Conservation (phyloP, 176 grass and related monocot genomes). For the Eragrostis nindensis region DNA sequence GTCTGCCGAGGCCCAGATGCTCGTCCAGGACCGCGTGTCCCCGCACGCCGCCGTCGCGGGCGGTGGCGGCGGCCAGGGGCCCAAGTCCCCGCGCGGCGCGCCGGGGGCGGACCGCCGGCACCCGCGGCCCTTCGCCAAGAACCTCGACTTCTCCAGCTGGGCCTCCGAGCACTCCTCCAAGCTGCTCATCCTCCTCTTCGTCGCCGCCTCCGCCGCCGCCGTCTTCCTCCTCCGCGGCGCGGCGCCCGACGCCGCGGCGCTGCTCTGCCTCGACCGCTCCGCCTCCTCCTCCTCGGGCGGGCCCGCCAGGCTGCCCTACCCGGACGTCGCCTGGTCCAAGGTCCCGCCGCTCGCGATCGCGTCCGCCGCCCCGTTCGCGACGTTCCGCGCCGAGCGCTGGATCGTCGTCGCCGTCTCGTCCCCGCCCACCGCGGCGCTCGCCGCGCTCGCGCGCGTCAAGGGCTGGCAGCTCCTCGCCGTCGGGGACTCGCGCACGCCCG, state of each 20-base stretch:
- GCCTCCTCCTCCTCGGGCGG: conserved; percentile 11
- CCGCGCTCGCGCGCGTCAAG: conserved; percentile 68
- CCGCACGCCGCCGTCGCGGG: conserved; percentile 33
- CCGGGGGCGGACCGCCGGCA: conserved; percentile 47
- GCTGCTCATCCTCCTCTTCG: conserved; percentile 70
- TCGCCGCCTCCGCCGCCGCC: conserved; percentile 63
- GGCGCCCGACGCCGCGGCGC: conserved; percentile 66
- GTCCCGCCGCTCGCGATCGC: conserved; percentile 59
- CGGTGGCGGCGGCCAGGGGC: neutral
- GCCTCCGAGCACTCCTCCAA: conserved; percentile 82
- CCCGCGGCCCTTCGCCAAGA: conserved; percentile 73
- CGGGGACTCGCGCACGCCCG: conserved; percentile 81
- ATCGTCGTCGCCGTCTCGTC: conserved; percentile 88
- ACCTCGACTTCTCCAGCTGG: conserved; percentile 86
- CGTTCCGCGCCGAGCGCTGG: conserved; percentile 89
- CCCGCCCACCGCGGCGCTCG: conserved; percentile 65
- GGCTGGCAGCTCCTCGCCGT: conserved; percentile 95
- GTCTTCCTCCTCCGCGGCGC: conserved; percentile 89
- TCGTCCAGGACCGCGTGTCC: conserved; percentile 71
- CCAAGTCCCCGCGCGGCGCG: conserved; percentile 42
- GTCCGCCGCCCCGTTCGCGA: conserved; percentile 45
- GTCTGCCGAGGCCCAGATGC: conserved; percentile 52
- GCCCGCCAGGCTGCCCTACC: conserved; percentile 62
- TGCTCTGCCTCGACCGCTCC: conserved; percentile 78
- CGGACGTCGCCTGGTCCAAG: conserved; percentile 65